These are phyloP conservation scores for Linnemannia zychae DNA, from an alignment of 192 early-diverging fungal species.

Conservation along the genomic window DNA sequence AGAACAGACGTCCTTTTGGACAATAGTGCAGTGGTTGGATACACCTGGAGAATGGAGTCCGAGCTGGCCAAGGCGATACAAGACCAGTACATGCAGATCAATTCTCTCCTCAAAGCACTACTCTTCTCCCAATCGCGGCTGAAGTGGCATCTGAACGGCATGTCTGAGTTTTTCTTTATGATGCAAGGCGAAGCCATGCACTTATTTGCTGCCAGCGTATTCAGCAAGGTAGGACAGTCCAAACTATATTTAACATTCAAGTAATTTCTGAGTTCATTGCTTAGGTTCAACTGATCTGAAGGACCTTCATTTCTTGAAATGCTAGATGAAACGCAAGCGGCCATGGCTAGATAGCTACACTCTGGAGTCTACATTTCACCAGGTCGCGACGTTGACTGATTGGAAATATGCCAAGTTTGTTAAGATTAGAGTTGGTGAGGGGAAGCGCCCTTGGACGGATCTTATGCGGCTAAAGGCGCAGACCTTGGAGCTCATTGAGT, in stretches of 20 bases:
- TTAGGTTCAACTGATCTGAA: not conserved
- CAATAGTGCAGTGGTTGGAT: not conserved
- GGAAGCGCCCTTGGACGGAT: not conserved
- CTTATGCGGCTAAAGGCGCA: slow-evolving; percentile 5
- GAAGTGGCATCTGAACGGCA: slow-evolving; percentile 43
- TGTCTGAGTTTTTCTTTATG: slow-evolving; percentile 55
- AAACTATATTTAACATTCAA: not conserved
- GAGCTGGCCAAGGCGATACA: slow-evolving; percentile 24
- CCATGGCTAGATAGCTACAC: slow-evolving; percentile 44
- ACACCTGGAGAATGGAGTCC: slow-evolving; percentile 26
- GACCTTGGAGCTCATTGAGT: slow-evolving; percentile 29
- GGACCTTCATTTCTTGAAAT: not conserved
- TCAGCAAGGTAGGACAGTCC: slow-evolving; percentile 26
- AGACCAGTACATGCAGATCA: slow-evolving; percentile 23
- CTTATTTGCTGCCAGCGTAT: slow-evolving; percentile 23
- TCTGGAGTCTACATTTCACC: slow-evolving; percentile 35
- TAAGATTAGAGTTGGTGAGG: slow-evolving; percentile 19
- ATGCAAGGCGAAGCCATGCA: slow-evolving; percentile 50
- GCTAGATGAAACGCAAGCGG: slow-evolving; percentile 29
- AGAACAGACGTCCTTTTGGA: not conserved
- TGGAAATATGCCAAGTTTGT: slow-evolving; percentile 42
- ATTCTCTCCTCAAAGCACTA: slow-evolving; percentile 32
- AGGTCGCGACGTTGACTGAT: slow-evolving; percentile 17
- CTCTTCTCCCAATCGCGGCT: slow-evolving; percentile 23
- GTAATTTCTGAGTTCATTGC: too few relatives aligned